Percentiles rank a stretch among this genome's conserved stretches.
phyloP scores from a whole-genome alignment of 805 yeast species.

The Zygoascus bituminiphila region DNA sequence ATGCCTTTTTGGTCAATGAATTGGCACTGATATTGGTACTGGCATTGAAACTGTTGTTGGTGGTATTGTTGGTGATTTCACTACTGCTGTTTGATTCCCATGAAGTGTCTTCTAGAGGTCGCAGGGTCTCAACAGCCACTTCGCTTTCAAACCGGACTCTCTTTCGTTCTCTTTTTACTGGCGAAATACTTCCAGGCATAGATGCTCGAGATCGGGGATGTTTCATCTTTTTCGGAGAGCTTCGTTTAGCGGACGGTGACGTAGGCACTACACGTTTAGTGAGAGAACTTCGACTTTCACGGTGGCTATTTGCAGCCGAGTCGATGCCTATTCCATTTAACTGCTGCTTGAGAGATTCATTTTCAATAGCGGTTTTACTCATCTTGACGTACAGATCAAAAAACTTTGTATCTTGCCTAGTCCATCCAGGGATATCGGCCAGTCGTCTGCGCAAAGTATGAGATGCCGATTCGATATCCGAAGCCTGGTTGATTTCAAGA shows the following conservation, averaged over 20 bases:
- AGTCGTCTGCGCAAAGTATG: conserved; percentile 13
- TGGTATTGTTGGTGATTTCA: neutral
- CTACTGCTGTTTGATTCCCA: neutral
- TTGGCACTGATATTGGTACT: neutral
- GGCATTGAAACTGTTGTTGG: neutral
- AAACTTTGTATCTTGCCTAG: conserved; percentile 8
- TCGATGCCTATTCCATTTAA: neutral
- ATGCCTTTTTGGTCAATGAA: neutral
- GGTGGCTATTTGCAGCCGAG: neutral
- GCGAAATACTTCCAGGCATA: neutral
- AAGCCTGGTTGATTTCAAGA: neutral
- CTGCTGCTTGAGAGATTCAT: neutral
- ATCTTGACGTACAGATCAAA: conserved; percentile 13
- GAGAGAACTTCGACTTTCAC: no score
- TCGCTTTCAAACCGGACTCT: conserved; percentile 1
- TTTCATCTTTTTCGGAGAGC: neutral
- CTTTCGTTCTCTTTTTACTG: conserved; percentile 2
- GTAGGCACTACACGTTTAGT: neutral
- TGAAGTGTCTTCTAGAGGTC: neutral
- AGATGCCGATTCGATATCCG: conserved; percentile 4
- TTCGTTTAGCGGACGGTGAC: neutral
- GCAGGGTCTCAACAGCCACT: neutral
- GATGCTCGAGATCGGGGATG: neutral
- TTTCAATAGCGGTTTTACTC: conserved; percentile 6
- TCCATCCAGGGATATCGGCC: conserved; percentile 16